Evolutionary conservation across 345 rosid species (phyloP).

Genomic region (Hibiscus syriacus): DNA sequence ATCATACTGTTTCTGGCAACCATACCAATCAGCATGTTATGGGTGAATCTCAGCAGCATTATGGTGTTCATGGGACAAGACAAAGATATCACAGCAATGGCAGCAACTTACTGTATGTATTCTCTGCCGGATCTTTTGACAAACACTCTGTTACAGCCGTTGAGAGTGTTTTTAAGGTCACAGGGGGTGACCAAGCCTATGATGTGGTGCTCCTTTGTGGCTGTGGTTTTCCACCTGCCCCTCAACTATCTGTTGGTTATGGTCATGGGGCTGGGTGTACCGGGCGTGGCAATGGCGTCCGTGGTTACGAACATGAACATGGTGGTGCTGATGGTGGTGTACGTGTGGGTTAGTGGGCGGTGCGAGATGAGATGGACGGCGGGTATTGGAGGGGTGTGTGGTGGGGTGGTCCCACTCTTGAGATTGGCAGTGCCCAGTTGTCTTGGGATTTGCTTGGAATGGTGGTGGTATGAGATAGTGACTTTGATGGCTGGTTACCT

Average conservation of each 20-base stretch:
- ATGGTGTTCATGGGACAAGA: conserved; percentile 89
- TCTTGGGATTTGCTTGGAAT: conserved; percentile 89
- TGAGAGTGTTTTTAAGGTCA: conserved; percentile 81
- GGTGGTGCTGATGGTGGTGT: conserved; percentile 69
- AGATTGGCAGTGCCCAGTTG: conserved; percentile 91
- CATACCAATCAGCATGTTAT: conserved; percentile 72
- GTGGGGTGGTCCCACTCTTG: conserved; percentile 69
- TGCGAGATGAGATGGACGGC: conserved; percentile 46
- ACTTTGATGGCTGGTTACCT: conserved; percentile 81
- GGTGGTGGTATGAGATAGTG: conserved; percentile 99
- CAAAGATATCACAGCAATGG: conserved; percentile 67
- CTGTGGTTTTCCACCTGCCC: conserved; percentile 79
- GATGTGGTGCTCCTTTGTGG: conserved; percentile 86
- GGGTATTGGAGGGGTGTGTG: conserved; percentile 35
- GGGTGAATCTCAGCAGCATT: conserved; percentile 80
- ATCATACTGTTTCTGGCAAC: conserved; percentile 61
- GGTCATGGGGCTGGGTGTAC: conserved; percentile 58
- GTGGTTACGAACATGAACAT: conserved; percentile 85
- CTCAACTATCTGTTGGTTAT: conserved; percentile 61
- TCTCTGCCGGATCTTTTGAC: conserved; percentile 89
- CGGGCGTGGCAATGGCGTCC: conserved; percentile 90
- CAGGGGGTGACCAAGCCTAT: conserved; percentile 86
- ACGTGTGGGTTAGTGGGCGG: conserved; percentile 58
- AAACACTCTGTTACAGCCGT: conserved; percentile 78
- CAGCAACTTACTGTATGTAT: conserved; percentile 73